Base-by-base conservation (phyloP, 495 filamentous ascomycete species). In the Neurospora terricola region DNA sequence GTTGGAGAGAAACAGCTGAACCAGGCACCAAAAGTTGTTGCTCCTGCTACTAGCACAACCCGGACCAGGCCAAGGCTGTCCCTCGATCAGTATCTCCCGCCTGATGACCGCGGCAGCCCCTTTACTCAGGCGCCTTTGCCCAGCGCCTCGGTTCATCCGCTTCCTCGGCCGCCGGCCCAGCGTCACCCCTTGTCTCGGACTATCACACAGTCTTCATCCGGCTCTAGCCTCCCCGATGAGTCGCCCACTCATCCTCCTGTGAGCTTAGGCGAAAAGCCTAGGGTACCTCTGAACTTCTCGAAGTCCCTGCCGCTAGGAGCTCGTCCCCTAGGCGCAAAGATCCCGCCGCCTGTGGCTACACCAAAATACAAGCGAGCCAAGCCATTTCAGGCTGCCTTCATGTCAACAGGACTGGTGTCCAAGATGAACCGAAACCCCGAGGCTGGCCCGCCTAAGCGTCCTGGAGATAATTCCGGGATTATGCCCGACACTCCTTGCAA, bases 401-500 rank as follows among this genome's bases (percentile, higher is more conserved):
- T 92, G 86, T 98, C 96, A 1, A 98, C 96, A 6, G 96, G 96
- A 38, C 83, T 99, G 62, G 91, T 98, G 40, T 97, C 96, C 6
- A 98, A 98, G 83, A 87, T 88, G 78, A 88, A 88, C 72, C 84
- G 86, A 48, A 86, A 89, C 72, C 84, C 84, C 77, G 86, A 93
- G 84, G 79, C 91, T 82, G 83, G 87, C 80, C 83, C 85, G 59
- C 72, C 76, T 12, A 87, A 84, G 77, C 87, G 86, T n/a, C 72
- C 74, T 0, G 75, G 73, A 21, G 68, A 73, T 0, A 78, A 75
- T 39, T 70, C 76, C 2, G 23, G 73, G 72, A 71, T 79, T 7
- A 93, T 96, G 87, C 96, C 96, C 0, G 96, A 98, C 78, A 99
- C 96, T 18, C 96, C 96, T 9, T 98, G 96, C 83, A 99, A 98